A percentile compares a stretch with the other conserved stretches of the same genome.
phyloP scores from a whole-genome alignment of 1,284 basidiomycete genomes.

The Kwoniella shivajii region DNA sequence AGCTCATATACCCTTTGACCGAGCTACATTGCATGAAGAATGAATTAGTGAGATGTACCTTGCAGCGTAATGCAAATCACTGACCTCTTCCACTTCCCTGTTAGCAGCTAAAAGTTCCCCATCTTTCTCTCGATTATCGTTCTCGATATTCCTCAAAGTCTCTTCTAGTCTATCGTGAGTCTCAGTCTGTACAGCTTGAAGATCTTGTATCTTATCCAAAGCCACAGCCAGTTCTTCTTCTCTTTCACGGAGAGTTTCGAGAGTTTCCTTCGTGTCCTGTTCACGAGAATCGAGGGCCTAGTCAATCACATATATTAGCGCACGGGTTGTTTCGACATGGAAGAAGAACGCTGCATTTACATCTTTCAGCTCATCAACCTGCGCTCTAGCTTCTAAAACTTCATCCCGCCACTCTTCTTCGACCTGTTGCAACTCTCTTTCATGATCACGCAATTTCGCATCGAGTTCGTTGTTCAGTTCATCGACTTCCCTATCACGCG shows the following conservation, averaged over 20 bases:
- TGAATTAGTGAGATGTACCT: background rate
- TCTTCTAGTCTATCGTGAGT: slow-evolving; percentile 50
- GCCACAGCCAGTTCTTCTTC: slow-evolving; percentile 41
- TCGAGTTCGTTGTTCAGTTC: slow-evolving; percentile 54
- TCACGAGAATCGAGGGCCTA: slow-evolving; percentile 43
- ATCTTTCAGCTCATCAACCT: slow-evolving; percentile 52
- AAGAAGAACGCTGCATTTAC: slow-evolving; percentile 25
- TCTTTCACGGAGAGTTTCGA: slow-evolving; percentile 38
- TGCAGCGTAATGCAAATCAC: slow-evolving; percentile 9
- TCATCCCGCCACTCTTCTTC: slow-evolving; percentile 52
- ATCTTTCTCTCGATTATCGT: slow-evolving; percentile 50
- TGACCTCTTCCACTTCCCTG: slow-evolving; percentile 67
- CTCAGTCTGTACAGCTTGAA: slow-evolving; percentile 45
- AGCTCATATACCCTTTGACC: slow-evolving; percentile 53
- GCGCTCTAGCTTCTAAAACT: slow-evolving; percentile 45
- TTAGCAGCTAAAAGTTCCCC: slow-evolving; percentile 60
- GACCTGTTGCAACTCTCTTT: slow-evolving; percentile 49
- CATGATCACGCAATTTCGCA: slow-evolving; percentile 45
- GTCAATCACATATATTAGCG: slow-evolving; percentile 3
- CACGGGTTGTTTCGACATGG: background rate
- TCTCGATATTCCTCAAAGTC: slow-evolving; percentile 47
- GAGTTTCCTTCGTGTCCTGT: slow-evolving; percentile 41
- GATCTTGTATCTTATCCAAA: slow-evolving; percentile 41
- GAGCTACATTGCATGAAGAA: slow-evolving; percentile 27
- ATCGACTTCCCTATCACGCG: slow-evolving; percentile 52